Evolutionary conservation across 441 rosid genomes (phyloP), one percentile per base, ranked within the genome.

Genomic region (Brassica hybrid): DNA sequence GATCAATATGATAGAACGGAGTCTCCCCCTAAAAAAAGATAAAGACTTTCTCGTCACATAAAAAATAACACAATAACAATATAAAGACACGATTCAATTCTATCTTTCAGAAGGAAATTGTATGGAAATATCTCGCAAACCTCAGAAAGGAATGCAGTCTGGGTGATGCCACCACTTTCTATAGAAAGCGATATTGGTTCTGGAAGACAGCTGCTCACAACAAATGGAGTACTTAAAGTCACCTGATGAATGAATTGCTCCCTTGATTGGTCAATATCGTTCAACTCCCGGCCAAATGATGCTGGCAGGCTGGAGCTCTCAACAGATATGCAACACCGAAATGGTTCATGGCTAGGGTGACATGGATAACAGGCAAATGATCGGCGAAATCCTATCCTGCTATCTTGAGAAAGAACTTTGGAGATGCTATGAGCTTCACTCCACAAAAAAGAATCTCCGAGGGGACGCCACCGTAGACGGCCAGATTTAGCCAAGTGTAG

Each of bases 321-420:
- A 66, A 93, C 88, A 52, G 97, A 93, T 80, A 93, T 76, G 85
- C 97, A 95, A 81, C 97, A 91, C 19, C 97, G 92, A 84, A 93
- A 91, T 50, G 97, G 96, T 77, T 93, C 88, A 81, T 89, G 89
- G 79, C 95, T 93, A 72, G 94, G 96, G 83, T 90, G 93, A 80
- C 94, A 91, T 64, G 99, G 98, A 83, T 95, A 95, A 82, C 97
- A 95, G 74, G 91, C 98, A 86, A 88, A 91, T 68, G 98, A 91
- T 77, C 90, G 88, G 73, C 86, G 92, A 82, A 83, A 86, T 76
- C 96, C 99, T 80, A 84, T 84, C 77, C 88, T 90, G 85, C 88
- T 91, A 78, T 93, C 94, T 45, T 82, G 94, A 62, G 94, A 87
- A 71, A 95, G 90, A 83, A 95, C 85, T 85, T 85, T 86, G 68